Base-by-base conservation (phyloP, 371 early-diverging fungal species). In the Mortierella sp. region DNA sequence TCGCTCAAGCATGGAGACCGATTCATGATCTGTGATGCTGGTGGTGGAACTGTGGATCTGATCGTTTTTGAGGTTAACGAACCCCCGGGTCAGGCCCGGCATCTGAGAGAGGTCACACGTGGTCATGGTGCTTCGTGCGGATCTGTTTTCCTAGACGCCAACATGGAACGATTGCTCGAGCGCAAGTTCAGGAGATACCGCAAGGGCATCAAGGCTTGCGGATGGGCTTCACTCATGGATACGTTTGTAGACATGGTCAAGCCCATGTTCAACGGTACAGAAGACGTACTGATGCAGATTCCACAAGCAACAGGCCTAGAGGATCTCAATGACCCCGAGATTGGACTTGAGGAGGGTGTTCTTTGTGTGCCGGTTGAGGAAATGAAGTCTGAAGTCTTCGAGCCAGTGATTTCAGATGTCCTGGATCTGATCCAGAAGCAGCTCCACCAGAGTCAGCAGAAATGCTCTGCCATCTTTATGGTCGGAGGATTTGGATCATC, bases 1-100 rank as follows among this genome's bases (percentile, higher is more conserved):
- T 75, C 79, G 26, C 59, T 84, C n/a, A 79, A 73, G 48, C 70
- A 83, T 30, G 79, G 79, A 11, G 82, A 84, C 44, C 72, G 80
- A 14, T 88, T 88, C 68, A 85, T 88, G 83, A 87, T 88, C 50
- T 86, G 86, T 62, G 89, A 88, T 76, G 87, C 87, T 32, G 89
- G 89, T 65, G 89, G 89, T 63, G 87, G 89, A 55, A 88, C 89
- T 5, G 87, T 88, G 1, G 89, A 88, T 73, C 53, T 88, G 56
- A 87, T 84, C 68, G 81, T 79, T 2, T 81, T 75, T 42, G 79
- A 73, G 43, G 72, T 81, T 11, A 67, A 46, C 44, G 79, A 75
- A 30, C 63, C 75, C 31, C 31, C 71, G 32, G 62, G 61, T 7
- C 46, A 61, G 56, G 30, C 55, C 19, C 70, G 82, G 8, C 63